Base-by-base conservation (phyloP, 139 green algal genomes). In the Picochlorum sp. region DNA sequence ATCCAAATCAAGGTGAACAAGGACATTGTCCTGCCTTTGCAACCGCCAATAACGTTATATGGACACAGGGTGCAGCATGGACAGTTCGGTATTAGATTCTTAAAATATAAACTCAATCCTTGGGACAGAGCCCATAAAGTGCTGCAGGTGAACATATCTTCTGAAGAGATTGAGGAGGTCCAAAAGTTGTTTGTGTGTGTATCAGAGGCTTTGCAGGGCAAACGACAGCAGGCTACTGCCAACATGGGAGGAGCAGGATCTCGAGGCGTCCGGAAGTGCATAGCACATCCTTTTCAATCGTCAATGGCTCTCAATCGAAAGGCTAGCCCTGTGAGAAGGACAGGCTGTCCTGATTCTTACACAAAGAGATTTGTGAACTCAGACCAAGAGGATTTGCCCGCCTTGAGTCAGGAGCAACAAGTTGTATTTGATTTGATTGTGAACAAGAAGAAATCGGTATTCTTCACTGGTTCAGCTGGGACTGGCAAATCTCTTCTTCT, bases 401-500 rank as follows among this genome's bases (percentile, higher is more conserved):
- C 49, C 14, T 52, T 83, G 24, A 78, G 68, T 1, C 31, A 49
- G 1, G 77, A 83, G 54, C 78, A 85, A 67, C 64, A 66, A 63
- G 20, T 26, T 4, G 67, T 75, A 31, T 44, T 79, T 31, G 49
- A 79, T 49, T 63, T 73, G 24, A 59, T 59, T 16, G 73, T 85
- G 47, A 49, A 59, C 44, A 45, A 41, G 0, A 77, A 77, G 2
- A 66, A 71, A 26, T 75, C 24, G 60, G 72, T 85, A 23, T 85
- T 85, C 58, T 85, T 85, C 69, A 85, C 79, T 20, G 82, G 78
- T 16, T 70, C 49, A 37, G 84, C 81, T 28, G 84, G 84, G 4
- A 85, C 78, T 1, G 84, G 84, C n/a, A 91, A 91, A 68, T 81
- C 72, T 2, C 59, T 85, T 54, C 47, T 89, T 62, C 63, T 91